These are phyloP conservation scores for Mycena metata DNA, from an alignment of 768 basidiomycete species.

Conservation along the genomic window DNA sequence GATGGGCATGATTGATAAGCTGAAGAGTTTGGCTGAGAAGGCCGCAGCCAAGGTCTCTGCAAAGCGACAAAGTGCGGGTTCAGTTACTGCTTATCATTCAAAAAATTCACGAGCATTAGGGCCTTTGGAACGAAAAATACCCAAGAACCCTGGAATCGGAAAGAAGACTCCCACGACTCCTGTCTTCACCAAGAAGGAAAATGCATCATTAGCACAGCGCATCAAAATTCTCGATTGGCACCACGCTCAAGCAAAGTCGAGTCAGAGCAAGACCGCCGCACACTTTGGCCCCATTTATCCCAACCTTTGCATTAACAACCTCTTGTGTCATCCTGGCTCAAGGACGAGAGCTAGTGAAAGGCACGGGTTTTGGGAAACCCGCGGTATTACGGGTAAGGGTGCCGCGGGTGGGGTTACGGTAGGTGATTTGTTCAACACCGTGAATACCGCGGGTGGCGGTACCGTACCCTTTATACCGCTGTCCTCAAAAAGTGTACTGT, in stretches of 20 bases:
- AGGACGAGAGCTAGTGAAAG: no score
- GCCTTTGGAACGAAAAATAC: neutral
- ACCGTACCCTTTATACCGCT: no score
- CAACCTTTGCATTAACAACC: slow-evolving; percentile 45
- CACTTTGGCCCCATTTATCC: slow-evolving; percentile 45
- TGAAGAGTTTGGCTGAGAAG: neutral
- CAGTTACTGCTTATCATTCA: neutral
- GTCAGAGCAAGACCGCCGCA: slow-evolving; percentile 42
- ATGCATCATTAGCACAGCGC: slow-evolving; percentile 42
- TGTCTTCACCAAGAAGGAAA: slow-evolving; percentile 38
- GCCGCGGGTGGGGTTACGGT: no score
- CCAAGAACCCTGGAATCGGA: neutral
- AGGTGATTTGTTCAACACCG: no score
- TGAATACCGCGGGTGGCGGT: no score
- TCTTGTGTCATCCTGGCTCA: slow-evolving; percentile 44
- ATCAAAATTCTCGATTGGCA: slow-evolving; percentile 49
- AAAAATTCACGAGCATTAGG: neutral
- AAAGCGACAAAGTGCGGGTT: slow-evolving; percentile 16
- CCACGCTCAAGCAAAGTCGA: slow-evolving; percentile 39
- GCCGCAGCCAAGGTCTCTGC: neutral
- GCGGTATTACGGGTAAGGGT: no score
- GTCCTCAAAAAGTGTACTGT: no score
- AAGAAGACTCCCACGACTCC: slow-evolving; percentile 8
- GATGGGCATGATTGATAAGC: neutral
- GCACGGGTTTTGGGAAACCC: no score